These are phyloP conservation scores for Shiraia bambusicola DNA, from an alignment of 2,329 filamentous ascomycete species.

Conservation along the genomic window DNA sequence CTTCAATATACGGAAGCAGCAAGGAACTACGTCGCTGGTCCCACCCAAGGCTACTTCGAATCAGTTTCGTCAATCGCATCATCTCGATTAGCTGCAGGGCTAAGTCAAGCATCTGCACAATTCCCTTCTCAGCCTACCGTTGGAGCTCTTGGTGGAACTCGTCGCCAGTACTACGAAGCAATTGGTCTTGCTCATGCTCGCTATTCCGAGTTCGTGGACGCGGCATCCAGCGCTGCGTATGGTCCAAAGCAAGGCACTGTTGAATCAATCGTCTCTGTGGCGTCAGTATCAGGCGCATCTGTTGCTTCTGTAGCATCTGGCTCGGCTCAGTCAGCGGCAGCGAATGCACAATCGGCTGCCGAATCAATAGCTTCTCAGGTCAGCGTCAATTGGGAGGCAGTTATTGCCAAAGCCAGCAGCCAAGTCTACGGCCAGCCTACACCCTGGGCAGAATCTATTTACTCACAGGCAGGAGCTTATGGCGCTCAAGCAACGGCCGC, in stretches of 20 bases:
- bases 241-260: constrained; percentile 45
- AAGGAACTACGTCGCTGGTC: constrained; percentile 44
- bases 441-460: constrained; percentile 49
- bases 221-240: constrained; percentile 70
- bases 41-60: constrained; percentile 53
- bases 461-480: constrained; percentile 58
- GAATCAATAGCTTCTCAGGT: constrained; percentile 56
- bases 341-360: constrained; percentile 53
- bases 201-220: constrained; percentile 72
- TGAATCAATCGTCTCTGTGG: constrained; percentile 39
- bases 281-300: constrained; percentile 53
- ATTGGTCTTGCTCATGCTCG: constrained; percentile 76
- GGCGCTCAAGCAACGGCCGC: constrained; percentile 63
- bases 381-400: constrained; percentile 63
- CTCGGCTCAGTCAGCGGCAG: constrained; percentile 44
- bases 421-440: constrained; percentile 70
- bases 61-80: constrained; percentile 69
- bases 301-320: constrained; percentile 45
- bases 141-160: constrained; percentile 58
- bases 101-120: constrained; percentile 69
- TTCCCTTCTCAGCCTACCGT: constrained; percentile 68
- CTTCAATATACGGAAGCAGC: constrained; percentile 48
- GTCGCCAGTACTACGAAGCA: constrained; percentile 74
- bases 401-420: constrained; percentile 66
- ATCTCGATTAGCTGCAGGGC: constrained; percentile 68